Evolutionary conservation across 805 yeast species (phyloP), one percentile per base, ranked within the genome.

Genomic region (Torulaspora indica): DNA sequence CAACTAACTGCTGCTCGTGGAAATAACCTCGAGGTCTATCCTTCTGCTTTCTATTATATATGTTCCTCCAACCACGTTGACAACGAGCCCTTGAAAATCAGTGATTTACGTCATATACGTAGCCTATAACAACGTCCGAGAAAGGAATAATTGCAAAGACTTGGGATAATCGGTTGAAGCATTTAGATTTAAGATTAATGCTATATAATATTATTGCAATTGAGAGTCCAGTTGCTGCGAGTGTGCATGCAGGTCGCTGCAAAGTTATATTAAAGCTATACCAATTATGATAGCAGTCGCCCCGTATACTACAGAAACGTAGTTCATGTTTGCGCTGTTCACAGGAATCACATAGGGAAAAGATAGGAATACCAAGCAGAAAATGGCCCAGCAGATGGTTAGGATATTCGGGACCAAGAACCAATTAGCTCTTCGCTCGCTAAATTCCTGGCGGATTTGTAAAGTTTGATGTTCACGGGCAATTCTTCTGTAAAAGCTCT

Each of bases 281-380:
- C 36, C 34, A 14, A 47, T 43, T 10, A 51, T 29, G 8, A 39
- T 33, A 23, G 25, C 42, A 13, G 51, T 49, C 3, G 42, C 70
- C n/a, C 59, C 70, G 46, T 68, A 63, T 12, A 72, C 79, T 17
- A 67, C 78, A 13, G 69, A 60, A 17, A 75, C 74, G 50, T 79
- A 79, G 55, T 79, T 79, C 83, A 79, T 78, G 48, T 69, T 70
- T 6, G 68, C 70, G 8, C 67, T 68, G 4, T 70, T 64, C 2
- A 71, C 82, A 1, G 83, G 83, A 69, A 74, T 68, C 14, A 60
- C 65, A n/a, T 72, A 58, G 7, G 82, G 82, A 59, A 78, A 72
- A 36, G 75, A 72, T 58, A 69, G 76, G 58, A 78, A 72, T 5
- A 76, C 63, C 8, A 72, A 49, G 24, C 77, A 71, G 52, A 78